Conservation (phyloP, 2,329 filamentous ascomycete genomes). For the Ceratocystis lukuohia region DNA sequence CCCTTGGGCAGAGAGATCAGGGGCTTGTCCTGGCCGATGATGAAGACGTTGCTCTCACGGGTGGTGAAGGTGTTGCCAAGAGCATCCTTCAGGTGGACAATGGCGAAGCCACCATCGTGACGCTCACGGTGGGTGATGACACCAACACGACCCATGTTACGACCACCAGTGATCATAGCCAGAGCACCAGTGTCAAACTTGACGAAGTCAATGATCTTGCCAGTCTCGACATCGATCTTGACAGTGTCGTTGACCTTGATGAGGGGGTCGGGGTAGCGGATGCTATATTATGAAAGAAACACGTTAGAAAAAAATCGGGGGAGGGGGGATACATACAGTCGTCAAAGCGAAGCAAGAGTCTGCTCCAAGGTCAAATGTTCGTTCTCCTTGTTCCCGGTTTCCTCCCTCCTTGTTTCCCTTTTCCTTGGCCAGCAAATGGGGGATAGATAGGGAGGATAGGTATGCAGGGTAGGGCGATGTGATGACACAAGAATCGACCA, state of each 20-base stretch:
- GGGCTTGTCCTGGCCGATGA: conserved; percentile 97
- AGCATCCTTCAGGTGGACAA: conserved; percentile 99
- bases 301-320: conserved; percentile 30
- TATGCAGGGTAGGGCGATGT: conserved; percentile 10
- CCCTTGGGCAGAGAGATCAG: conserved; percentile 99
- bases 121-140: conserved; percentile 99
- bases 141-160: conserved; percentile 99
- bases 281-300: conserved; percentile 43
- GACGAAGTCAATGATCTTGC: conserved; percentile 98
- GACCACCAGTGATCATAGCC: conserved; percentile 97
- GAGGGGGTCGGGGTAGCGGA: conserved; percentile 94
- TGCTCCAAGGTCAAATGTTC: conserved; percentile 20
- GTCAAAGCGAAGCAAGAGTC: conserved; percentile 32
- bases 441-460: neutral
- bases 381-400: conserved; percentile 15
- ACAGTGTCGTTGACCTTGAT: conserved; percentile 99
- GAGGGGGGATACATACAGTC: conserved; percentile 38
- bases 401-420: no score
- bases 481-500: conserved; percentile 47
- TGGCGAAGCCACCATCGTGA: conserved; percentile 99
- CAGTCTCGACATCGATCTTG: conserved; percentile 93
- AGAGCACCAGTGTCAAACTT: conserved; percentile 97
- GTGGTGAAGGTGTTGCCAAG: conserved; percentile 99
- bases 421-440: no score
- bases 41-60: conserved; percentile 98